Evolutionary conservation across 805 yeast species (phyloP).

Genomic region (Myxozyma mucilagina): DNA sequence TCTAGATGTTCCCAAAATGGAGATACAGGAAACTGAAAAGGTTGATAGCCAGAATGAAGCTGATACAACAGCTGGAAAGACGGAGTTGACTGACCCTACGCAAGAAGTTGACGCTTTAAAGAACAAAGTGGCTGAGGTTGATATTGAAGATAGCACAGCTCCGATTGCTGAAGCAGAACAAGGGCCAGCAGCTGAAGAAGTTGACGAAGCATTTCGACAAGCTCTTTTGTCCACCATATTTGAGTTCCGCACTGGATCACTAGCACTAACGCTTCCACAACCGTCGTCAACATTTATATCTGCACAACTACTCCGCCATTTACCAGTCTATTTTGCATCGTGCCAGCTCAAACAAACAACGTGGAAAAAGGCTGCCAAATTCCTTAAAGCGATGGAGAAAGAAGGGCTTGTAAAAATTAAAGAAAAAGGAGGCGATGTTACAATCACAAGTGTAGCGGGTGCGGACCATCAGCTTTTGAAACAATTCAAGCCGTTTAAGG

Average conservation of each 20-base stretch:
- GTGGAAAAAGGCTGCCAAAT: constrained; percentile 88
- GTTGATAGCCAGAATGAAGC: not conserved
- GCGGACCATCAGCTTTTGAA: constrained; percentile 51
- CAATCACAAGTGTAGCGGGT: constrained; percentile 53
- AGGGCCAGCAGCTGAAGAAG: constrained; percentile 47
- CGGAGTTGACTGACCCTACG: not conserved
- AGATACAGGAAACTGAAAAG: constrained; percentile 6
- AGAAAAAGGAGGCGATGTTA: constrained; percentile 83
- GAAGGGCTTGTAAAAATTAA: constrained; percentile 64
- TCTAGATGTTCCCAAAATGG: constrained; percentile 27
- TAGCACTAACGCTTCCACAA: constrained; percentile 58
- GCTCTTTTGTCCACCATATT: constrained; percentile 67
- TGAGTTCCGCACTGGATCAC: constrained; percentile 46
- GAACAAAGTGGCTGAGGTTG: constrained; percentile 6
- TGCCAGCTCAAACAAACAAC: constrained; percentile 69
- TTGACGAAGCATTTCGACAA: constrained; percentile 72
- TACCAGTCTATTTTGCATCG: constrained; percentile 50
- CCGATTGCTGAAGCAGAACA: constrained; percentile 17
- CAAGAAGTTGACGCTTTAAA: constrained; percentile 1
- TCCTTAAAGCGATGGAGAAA: constrained; percentile 83
- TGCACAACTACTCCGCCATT: constrained; percentile 62
- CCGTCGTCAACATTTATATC: constrained; percentile 75
- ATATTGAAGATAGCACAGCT: not conserved
- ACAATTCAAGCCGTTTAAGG: constrained; percentile 64
- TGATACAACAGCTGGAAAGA: not conserved